phyloP scores from a whole-genome alignment of 305 asterid species.

The Fraxinus dipetala region DNA sequence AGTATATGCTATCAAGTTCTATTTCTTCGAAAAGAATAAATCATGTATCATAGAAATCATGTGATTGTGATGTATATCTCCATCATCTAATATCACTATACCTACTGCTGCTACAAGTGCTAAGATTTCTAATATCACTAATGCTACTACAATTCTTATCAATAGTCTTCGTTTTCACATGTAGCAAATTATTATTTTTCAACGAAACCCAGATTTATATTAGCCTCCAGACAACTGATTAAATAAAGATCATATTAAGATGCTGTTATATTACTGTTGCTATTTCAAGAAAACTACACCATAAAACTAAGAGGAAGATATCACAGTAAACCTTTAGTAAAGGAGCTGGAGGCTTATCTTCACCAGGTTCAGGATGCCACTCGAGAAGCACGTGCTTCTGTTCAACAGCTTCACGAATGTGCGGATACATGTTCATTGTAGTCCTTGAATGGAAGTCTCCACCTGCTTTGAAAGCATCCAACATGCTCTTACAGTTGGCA shows the following conservation, averaged over 20 bases:
- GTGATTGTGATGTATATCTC: neutral
- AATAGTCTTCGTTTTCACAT: too few relatives aligned
- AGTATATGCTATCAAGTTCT: neutral
- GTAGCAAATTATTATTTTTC: too few relatives aligned
- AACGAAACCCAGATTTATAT: too few relatives aligned
- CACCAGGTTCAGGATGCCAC: slow-evolving; percentile 89
- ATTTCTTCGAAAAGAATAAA: too few relatives aligned
- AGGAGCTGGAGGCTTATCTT: slow-evolving; percentile 90
- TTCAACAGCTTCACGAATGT: slow-evolving; percentile 79
- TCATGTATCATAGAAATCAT: neutral
- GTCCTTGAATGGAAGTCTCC: slow-evolving; percentile 99
- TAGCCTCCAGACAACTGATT: too few relatives aligned
- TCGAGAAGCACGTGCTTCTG: slow-evolving; percentile 74
- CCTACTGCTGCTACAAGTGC: neutral
- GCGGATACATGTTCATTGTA: slow-evolving; percentile 99
- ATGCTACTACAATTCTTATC: too few relatives aligned
- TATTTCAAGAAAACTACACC: slow-evolving; percentile 1
- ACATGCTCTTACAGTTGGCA: slow-evolving; percentile 93
- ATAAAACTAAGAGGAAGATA: neutral
- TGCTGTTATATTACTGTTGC: neutral
- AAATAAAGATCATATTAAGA: too few relatives aligned
- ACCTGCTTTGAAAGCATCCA: slow-evolving; percentile 91
- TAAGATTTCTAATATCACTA: too few relatives aligned
- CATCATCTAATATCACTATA: too few relatives aligned
- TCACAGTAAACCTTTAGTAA: slow-evolving; percentile 66